Percentiles rank a stretch among this genome's conserved stretches.
Evolutionary conservation across 305 asterid species (phyloP).

Genomic region (Rubia peregrina): DNA sequence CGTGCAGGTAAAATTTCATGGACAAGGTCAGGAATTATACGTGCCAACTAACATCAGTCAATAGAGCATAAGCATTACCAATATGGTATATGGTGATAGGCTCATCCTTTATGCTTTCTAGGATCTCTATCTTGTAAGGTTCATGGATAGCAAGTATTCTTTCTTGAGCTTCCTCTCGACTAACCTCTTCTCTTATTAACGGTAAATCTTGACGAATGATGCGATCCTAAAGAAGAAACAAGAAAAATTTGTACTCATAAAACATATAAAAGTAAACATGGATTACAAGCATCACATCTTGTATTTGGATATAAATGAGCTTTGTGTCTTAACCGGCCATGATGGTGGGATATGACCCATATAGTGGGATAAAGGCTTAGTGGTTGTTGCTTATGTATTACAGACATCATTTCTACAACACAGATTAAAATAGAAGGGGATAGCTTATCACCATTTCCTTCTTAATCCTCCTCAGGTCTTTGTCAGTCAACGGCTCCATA

Average conservation of each 20-base stretch:
- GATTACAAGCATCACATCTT: background rate
- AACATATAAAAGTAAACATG: slow-evolving; percentile 11
- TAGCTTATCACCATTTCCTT: slow-evolving; percentile 76
- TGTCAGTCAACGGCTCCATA: slow-evolving; percentile 81
- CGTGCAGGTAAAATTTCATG: background rate
- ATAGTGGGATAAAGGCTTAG: background rate
- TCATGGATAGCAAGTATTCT: slow-evolving; percentile 73
- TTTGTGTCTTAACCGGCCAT: background rate
- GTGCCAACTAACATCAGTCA: background rate
- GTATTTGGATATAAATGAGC: background rate
- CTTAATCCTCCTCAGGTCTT: slow-evolving; percentile 84
- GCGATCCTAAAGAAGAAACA: slow-evolving; percentile 70
- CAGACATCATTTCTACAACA: background rate
- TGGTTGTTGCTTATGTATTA: background rate
- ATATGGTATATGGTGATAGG: slow-evolving; percentile 89
- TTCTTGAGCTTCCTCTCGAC: slow-evolving; percentile 69
- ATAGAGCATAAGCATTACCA: slow-evolving; percentile 33
- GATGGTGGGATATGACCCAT: background rate
- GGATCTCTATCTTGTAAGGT: slow-evolving; percentile 87
- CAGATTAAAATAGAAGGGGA: slow-evolving; percentile 5
- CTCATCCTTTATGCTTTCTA: slow-evolving; percentile 77
- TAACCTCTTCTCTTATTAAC: slow-evolving; percentile 83
- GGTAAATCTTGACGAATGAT: slow-evolving; percentile 73
- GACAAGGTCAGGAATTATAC: background rate
- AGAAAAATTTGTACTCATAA: slow-evolving; percentile 29